Evolutionary conservation across 331 rosid species (phyloP), one percentile per base, ranked within the genome.

Genomic region (Rhamnella rubrinervis): DNA sequence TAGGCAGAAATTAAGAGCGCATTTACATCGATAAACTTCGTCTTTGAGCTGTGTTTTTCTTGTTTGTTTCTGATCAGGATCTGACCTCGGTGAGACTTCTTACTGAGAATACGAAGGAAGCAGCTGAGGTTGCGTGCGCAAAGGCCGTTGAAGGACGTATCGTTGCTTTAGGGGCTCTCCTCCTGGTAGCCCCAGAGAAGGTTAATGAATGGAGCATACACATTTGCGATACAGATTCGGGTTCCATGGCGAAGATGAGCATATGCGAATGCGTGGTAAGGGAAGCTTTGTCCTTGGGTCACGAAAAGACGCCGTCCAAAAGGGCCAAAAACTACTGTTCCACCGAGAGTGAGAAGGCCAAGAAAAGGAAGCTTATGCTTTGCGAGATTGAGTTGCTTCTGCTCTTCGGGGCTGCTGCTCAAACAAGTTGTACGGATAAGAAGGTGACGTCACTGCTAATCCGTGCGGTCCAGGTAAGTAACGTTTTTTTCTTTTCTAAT

Each of bases 321-420:
- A 53, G 39, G 17, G 67, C 66, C n/a, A 41, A 56, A 55, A 61
- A 19, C 41, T 25, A 26, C 56, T 49, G 72, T 19, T 25, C 61
- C 14, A 9, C 68, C 12, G 67, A 46, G 44, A 51, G 20, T 7
- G 59, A 75, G 26, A 47, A 50, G 40, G 8, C 75, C 57, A 37
- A 74, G 67, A 78, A 56, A 13, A 66, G 86, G 58, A 75, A 78
- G 81, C 51, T 82, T 40, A 23, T 78, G 72, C 75, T 82, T 10
- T 39, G 65, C 26, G 78, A 82, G 78, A 66, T 82, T 7, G 83
- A 74, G 69, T 59, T 82, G 70, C 80, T 82, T 37, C 86, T 78
- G 52, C 73, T 78, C 47, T 78, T 71, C 40, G 83, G 80, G 19
- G 81, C 65, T 26, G 76, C 63, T 10, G 74, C 80, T 20, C 57